Evolutionary conservation across 768 basidiomycete genomes (phyloP).

Genomic region (Leccinum incarnatum): DNA sequence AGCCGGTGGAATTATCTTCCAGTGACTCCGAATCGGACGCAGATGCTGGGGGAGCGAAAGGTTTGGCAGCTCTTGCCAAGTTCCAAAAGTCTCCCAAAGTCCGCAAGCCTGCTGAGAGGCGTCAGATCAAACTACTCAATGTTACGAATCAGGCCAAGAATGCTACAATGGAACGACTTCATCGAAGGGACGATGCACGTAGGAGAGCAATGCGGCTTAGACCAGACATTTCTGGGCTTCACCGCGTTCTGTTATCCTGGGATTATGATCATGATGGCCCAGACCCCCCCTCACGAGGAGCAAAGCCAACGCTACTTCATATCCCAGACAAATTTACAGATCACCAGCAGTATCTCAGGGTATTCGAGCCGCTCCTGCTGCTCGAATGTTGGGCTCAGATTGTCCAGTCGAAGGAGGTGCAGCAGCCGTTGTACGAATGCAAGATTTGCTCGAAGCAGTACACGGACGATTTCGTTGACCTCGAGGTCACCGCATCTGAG

Average conservation of each 20-base stretch:
- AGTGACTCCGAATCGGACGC: constrained; percentile 48
- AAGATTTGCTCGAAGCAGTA: constrained; percentile 68
- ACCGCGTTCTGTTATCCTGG: constrained; percentile 82
- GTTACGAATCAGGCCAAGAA: constrained; percentile 43
- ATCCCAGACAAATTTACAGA: constrained; percentile 68
- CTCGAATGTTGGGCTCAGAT: constrained; percentile 93
- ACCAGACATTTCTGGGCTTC: constrained; percentile 79
- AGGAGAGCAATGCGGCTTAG: constrained; percentile 65
- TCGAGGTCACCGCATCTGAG: constrained; percentile 64
- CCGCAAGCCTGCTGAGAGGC: constrained; percentile 54
- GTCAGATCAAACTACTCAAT: constrained; percentile 64
- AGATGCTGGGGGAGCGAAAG: constrained; percentile 40
- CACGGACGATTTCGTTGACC: constrained; percentile 78
- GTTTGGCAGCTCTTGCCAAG: constrained; percentile 53
- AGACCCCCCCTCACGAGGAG: constrained; percentile 53
- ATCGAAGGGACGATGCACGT: constrained; percentile 59
- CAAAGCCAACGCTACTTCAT: constrained; percentile 32
- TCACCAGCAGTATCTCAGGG: constrained; percentile 62
- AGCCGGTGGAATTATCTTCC: constrained; percentile 34
- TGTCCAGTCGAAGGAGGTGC: constrained; percentile 69
- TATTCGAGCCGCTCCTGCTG: constrained; percentile 83
- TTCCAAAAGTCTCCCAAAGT: constrained; percentile 61
- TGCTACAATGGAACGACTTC: constrained; percentile 47
- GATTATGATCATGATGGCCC: constrained; percentile 67
- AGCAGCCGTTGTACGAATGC: constrained; percentile 51